Percentiles rank a stretch among this genome's conserved stretches.
phyloP scores from a whole-genome alignment of 2,329 filamentous ascomycete genomes.

The Tolypocladium nubicola region DNA sequence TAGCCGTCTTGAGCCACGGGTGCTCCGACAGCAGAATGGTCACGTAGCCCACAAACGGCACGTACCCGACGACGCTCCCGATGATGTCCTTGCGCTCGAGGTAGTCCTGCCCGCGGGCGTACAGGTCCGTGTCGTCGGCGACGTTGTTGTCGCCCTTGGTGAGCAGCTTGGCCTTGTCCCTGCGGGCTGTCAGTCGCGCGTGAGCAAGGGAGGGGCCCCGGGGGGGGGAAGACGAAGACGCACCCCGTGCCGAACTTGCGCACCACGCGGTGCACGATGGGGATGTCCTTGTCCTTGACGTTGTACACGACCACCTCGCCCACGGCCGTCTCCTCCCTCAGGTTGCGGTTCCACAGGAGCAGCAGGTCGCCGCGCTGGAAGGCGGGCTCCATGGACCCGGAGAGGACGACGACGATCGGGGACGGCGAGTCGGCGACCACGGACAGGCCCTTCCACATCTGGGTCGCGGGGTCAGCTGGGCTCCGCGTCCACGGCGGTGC shows the following conservation, averaged over 20 bases:
- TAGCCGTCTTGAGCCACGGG: conserved; percentile 91
- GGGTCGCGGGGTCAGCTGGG: conserved; percentile 7
- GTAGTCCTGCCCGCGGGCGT: conserved; percentile 78
- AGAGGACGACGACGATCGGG: conserved; percentile 75
- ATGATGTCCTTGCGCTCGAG: conserved; percentile 83
- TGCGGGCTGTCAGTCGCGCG: conserved; percentile 15
- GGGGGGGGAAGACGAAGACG: conserved; percentile 16
- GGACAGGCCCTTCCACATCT: conserved; percentile 83
- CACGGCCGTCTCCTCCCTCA: conserved; percentile 43
- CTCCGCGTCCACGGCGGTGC: no score
- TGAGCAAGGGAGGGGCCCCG: neutral
- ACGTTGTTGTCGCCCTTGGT: conserved; percentile 98
- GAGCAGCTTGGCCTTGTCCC: conserved; percentile 58
- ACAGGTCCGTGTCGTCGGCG: conserved; percentile 81
- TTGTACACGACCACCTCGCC: conserved; percentile 60
- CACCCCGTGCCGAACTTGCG: conserved; percentile 56
- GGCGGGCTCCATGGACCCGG: conserved; percentile 74
- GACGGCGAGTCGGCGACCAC: conserved; percentile 65
- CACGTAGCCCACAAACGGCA: conserved; percentile 93
- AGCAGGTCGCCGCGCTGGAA: conserved; percentile 71
- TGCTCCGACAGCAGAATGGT: conserved; percentile 93
- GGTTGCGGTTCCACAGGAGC: conserved; percentile 65
- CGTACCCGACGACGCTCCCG: conserved; percentile 81
- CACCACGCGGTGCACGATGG: conserved; percentile 90
- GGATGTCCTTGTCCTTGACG: conserved; percentile 87